These are phyloP conservation scores for Ophiostoma novo-ulmi DNA, from an alignment of 2,329 filamentous ascomycete genomes.

Conservation along the genomic window DNA sequence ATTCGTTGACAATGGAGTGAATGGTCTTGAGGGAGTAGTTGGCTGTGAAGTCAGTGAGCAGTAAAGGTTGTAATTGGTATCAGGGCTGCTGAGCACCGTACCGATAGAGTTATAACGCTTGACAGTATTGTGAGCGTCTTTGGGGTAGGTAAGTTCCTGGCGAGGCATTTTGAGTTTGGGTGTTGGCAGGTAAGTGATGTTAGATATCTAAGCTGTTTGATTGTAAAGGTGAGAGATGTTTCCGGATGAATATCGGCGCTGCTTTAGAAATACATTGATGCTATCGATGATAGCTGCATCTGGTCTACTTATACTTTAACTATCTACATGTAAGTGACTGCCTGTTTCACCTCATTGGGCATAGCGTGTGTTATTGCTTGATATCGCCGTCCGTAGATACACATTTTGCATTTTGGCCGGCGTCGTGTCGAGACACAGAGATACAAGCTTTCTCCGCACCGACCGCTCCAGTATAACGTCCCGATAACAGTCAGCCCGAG, in stretches of 20 bases:
- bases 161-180: conserved; percentile 38
- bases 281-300: not conserved
- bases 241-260: not conserved
- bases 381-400: not conserved
- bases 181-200: not conserved
- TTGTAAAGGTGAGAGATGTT: not conserved
- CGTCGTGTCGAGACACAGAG: not conserved
- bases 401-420: not conserved
- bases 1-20: conserved; percentile 68
- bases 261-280: not conserved
- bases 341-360: not conserved
- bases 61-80: not conserved
- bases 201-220: not conserved
- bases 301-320: conserved; percentile 1
- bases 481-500: not conserved
- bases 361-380: conserved; percentile 1
- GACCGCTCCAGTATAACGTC: not conserved
- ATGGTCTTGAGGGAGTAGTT: conserved; percentile 68
- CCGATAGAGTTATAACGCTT: conserved; percentile 63
- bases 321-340: not conserved
- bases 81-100: conserved; percentile 32
- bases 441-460: conserved; percentile 2
- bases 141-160: conserved; percentile 55
- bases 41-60: conserved; percentile 40
- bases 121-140: conserved; percentile 58